These are phyloP conservation scores for Amanita inopinata DNA, from an alignment of 768 basidiomycete species.

Conservation along the genomic window DNA sequence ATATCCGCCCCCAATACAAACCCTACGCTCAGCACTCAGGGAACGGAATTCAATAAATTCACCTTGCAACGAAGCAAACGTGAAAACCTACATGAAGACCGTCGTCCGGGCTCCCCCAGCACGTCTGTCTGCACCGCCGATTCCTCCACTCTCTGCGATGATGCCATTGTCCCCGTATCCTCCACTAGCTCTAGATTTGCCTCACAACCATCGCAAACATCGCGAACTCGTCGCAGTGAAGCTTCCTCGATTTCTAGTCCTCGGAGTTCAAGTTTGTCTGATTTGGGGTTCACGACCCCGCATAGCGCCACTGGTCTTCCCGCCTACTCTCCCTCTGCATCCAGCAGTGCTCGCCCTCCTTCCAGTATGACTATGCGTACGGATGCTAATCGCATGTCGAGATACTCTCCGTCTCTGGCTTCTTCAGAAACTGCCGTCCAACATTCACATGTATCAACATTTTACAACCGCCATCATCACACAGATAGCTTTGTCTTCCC, in stretches of 20 bases:
- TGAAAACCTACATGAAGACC: constrained; percentile 25
- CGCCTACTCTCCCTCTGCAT: constrained; percentile 17
- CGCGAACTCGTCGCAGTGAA: constrained; percentile 44
- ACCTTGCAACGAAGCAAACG: constrained; percentile 37
- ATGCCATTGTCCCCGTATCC: constrained; percentile 30
- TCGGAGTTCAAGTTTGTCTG: constrained; percentile 40
- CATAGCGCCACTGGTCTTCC: constrained; percentile 15
- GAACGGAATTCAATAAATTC: constrained; percentile 62
- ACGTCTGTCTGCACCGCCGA: constrained; percentile 44
- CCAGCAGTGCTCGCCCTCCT: constrained; percentile 36
- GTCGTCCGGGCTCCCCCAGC: constrained; percentile 41
- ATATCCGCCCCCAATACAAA: constrained; percentile 84
- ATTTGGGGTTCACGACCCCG: constrained; percentile 38
- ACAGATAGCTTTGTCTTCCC: constrained; percentile 58
- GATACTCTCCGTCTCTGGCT: constrained; percentile 49
- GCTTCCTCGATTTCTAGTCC: constrained; percentile 39
- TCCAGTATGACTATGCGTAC: constrained; percentile 46
- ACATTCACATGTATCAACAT: constrained; percentile 39
- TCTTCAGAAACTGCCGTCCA: constrained; percentile 34
- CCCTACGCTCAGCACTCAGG: constrained; percentile 61
- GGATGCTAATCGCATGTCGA: constrained; percentile 49
- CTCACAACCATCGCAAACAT: constrained; percentile 24
- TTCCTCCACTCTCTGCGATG: constrained; percentile 50
- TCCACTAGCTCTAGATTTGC: constrained; percentile 17
- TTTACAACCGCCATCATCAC: constrained; percentile 44